Evolutionary conservation across 129 eudicot genomes (phyloP).

Genomic region (Cynara cardunculus): DNA sequence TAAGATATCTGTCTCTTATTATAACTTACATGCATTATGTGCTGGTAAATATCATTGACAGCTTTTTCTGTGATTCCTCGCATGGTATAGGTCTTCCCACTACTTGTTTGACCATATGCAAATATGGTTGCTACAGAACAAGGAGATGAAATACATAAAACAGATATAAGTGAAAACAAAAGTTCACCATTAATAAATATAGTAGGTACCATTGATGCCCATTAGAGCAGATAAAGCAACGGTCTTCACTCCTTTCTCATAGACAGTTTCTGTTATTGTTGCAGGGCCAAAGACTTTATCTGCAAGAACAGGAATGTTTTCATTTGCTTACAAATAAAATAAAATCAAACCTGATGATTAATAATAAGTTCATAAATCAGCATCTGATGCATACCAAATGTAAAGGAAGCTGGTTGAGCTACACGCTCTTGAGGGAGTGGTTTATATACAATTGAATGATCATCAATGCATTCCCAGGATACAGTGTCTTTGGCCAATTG

Average conservation of each 20-base stretch:
- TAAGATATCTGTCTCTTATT: not conserved
- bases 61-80: slow-evolving; percentile 96
- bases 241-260: slow-evolving; percentile 87
- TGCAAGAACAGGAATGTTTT: slow-evolving; percentile 26
- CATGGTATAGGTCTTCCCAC: slow-evolving; percentile 97
- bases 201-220: slow-evolving; percentile 85
- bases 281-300: slow-evolving; percentile 92
- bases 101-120: slow-evolving; percentile 99
- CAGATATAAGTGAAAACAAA: not conserved
- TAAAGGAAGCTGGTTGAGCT: slow-evolving; percentile 57
- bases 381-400: slow-evolving; percentile 57
- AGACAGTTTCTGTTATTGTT: slow-evolving; percentile 59
- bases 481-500: slow-evolving; percentile 67
- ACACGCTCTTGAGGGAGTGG: slow-evolving; percentile 58
- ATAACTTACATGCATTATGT: slow-evolving; percentile 69
- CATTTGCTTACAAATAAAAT: not conserved
- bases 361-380: not conserved
- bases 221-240: slow-evolving; percentile 91
- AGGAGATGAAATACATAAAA: not conserved
- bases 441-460: slow-evolving; percentile 68
- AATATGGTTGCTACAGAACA: slow-evolving; percentile 80
- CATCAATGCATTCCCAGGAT: slow-evolving; percentile 90
- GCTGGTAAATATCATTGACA: slow-evolving; percentile 76
- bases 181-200: not conserved
- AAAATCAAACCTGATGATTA: not conserved